A percentile compares a stretch with the other conserved stretches of the same genome.
Evolutionary conservation across 768 basidiomycete species (phyloP).

Genomic region (Auricularia cornea): DNA sequence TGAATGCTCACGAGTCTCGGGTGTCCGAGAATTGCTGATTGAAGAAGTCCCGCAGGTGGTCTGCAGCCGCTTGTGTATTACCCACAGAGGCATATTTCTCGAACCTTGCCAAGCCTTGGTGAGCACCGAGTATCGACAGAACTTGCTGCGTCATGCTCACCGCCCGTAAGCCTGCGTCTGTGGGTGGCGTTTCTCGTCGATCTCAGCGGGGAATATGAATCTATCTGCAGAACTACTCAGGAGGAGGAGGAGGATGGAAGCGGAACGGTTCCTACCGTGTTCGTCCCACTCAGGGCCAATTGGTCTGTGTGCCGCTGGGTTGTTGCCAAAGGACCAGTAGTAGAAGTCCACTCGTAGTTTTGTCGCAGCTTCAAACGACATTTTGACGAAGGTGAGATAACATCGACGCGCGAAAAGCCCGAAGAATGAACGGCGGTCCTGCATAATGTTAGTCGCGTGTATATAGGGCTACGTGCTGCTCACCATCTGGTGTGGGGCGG

Average conservation of each 20-base stretch:
- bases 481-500: slow-evolving; percentile 6
- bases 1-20: slow-evolving; percentile 66
- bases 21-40: slow-evolving; percentile 78
- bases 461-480: not conserved
- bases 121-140: no score
- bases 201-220: slow-evolving; percentile 52
- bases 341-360: slow-evolving; percentile 60
- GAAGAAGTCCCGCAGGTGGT: slow-evolving; percentile 69
- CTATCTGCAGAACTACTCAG: slow-evolving; percentile 25
- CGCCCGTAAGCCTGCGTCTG: slow-evolving; percentile 48
- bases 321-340: slow-evolving; percentile 48
- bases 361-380: slow-evolving; percentile 65
- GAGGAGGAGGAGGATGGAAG: not conserved
- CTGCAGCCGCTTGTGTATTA: slow-evolving; percentile 60
- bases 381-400: slow-evolving; percentile 62
- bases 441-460: not conserved
- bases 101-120: no score
- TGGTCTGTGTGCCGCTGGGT: slow-evolving; percentile 37
- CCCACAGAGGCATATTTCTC: slow-evolving; percentile 56
- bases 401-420: slow-evolving; percentile 77
- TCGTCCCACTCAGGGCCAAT: slow-evolving; percentile 35
- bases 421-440: slow-evolving; percentile 72
- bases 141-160: no score
- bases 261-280: not conserved
- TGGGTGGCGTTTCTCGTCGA: slow-evolving; percentile 60